These are phyloP conservation scores for Claviceps monticola DNA, from an alignment of 2,329 filamentous ascomycete genomes.

Conservation along the genomic window DNA sequence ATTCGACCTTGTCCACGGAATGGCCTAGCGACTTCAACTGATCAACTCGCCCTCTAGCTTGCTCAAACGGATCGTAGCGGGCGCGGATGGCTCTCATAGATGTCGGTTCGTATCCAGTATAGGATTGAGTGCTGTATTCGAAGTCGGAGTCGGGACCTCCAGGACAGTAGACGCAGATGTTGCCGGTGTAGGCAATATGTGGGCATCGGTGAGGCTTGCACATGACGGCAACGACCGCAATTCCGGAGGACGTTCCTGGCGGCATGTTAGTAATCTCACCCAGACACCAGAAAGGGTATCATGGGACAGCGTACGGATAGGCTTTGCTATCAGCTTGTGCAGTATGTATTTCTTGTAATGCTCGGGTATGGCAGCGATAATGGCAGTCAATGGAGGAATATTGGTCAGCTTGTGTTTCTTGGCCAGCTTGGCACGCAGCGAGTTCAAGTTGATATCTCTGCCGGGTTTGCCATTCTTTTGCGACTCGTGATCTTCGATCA, in stretches of 20 bases:
- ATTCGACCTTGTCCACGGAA: conserved; percentile 97
- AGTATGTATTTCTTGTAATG: conserved; percentile 99
- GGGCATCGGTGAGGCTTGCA: conserved; percentile 97
- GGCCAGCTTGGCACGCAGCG: conserved; percentile 69
- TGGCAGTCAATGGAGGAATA: conserved; percentile 85
- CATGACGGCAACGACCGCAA: conserved; percentile 98
- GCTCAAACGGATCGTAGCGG: conserved; percentile 94
- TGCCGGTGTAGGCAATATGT: conserved; percentile 95
- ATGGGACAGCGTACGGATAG: conserved; percentile 51
- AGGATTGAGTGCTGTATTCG: conserved; percentile 97
- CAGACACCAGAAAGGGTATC: no score
- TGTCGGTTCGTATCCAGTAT: conserved; percentile 95
- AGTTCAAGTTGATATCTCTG: conserved; percentile 87
- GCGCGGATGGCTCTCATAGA: conserved; percentile 97
- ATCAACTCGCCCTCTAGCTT: conserved; percentile 87
- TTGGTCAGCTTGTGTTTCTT: conserved; percentile 85
- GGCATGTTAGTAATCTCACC: conserved; percentile 3
- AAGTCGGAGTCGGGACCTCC: conserved; percentile 97
- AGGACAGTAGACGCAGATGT: conserved; percentile 97
- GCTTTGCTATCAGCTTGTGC: conserved; percentile 91
- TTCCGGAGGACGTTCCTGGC: conserved; percentile 83
- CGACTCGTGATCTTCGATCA: conserved; percentile 89
- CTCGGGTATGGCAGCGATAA: conserved; percentile 96
- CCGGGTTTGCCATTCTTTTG: conserved; percentile 59
- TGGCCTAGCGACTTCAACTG: conserved; percentile 93